Conservation (phyloP, 345 rosid species). For the Aquilaria sinensis region DNA sequence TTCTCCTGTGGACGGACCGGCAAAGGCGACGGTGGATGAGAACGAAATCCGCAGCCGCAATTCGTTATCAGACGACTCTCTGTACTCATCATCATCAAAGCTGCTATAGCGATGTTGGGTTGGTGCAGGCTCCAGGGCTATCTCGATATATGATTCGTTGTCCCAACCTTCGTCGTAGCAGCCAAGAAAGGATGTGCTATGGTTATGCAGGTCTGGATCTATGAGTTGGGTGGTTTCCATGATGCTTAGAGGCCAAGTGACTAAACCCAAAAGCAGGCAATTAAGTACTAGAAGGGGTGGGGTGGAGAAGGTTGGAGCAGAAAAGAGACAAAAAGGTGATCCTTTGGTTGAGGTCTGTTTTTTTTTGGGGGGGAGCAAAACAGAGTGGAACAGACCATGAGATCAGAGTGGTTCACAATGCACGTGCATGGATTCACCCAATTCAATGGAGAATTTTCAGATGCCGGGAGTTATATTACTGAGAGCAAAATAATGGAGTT, state of each 20-base stretch:
- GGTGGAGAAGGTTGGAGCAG: no score
- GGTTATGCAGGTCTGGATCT: constrained; percentile 15
- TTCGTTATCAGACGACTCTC: neutral
- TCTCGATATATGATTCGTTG: constrained; percentile 33
- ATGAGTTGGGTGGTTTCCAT: constrained; percentile 1
- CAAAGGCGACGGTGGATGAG: constrained; percentile 19
- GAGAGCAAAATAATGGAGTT: neutral
- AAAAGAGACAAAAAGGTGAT: neutral
- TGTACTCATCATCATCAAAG: neutral
- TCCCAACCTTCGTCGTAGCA: constrained; percentile 16
- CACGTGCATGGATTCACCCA: constrained; percentile 6
- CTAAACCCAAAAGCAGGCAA: neutral
- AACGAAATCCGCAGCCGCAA: constrained; percentile 30
- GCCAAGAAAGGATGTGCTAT: constrained; percentile 9
- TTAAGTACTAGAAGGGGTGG: neutral
- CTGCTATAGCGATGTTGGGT: neutral
- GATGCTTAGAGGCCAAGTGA: neutral
- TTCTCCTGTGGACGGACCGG: neutral
- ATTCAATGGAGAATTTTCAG: neutral
- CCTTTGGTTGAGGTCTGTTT: neutral
- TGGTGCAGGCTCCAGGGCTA: constrained; percentile 21
- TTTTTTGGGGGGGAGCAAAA: neutral
- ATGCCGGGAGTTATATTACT: neutral
- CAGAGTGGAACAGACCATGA: constrained; percentile 6
- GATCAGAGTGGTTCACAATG: constrained; percentile 5